Percentiles rank a stretch among this genome's conserved stretches.
phyloP scores from a whole-genome alignment of 140 eudicot species.

The Oenanthe javanica region DNA sequence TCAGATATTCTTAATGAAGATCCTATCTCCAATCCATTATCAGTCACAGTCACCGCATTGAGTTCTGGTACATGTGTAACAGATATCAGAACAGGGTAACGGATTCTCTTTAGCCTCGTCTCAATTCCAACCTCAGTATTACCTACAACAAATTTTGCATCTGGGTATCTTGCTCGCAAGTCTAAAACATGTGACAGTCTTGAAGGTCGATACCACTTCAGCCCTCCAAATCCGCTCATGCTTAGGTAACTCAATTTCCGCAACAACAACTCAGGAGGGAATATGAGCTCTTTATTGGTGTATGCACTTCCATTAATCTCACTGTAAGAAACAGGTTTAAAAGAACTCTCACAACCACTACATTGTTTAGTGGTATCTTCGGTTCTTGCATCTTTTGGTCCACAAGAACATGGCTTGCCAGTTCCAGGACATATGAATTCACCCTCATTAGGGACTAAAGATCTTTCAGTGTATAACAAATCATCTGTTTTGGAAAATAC shows the following conservation, averaged over 20 bases:
- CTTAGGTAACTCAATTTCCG: constrained; percentile 46
- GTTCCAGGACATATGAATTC: constrained; percentile 92
- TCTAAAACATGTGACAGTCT: constrained; percentile 60
- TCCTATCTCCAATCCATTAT: constrained; percentile 89
- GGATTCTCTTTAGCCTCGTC: constrained; percentile 69
- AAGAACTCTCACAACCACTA: constrained; percentile 10
- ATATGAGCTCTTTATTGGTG: constrained; percentile 76
- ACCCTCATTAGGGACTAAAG: constrained; percentile 23
- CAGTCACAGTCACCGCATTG: constrained; percentile 39
- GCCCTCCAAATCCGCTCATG: constrained; percentile 61
- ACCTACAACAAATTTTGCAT: constrained; percentile 82
- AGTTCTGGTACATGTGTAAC: constrained; percentile 75
- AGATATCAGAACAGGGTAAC: constrained; percentile 69
- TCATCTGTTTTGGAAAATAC: constrained; percentile 88
- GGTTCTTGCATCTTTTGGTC: constrained; percentile 24
- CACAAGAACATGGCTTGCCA: constrained; percentile 94
- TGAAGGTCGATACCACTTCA: constrained; percentile 82
- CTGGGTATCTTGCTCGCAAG: constrained; percentile 63
- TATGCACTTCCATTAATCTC: constrained; percentile 76
- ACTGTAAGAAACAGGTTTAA: constrained; percentile 51
- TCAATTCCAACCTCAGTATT: constrained; percentile 93
- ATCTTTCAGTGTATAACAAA: constrained; percentile 45
- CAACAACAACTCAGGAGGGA: constrained; percentile 80
- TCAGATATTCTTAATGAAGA: constrained; percentile 76
- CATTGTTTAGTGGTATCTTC: constrained; percentile 22